Conservation (phyloP, 306 rosid genomes). For the Hippophae gyantsensis region DNA sequence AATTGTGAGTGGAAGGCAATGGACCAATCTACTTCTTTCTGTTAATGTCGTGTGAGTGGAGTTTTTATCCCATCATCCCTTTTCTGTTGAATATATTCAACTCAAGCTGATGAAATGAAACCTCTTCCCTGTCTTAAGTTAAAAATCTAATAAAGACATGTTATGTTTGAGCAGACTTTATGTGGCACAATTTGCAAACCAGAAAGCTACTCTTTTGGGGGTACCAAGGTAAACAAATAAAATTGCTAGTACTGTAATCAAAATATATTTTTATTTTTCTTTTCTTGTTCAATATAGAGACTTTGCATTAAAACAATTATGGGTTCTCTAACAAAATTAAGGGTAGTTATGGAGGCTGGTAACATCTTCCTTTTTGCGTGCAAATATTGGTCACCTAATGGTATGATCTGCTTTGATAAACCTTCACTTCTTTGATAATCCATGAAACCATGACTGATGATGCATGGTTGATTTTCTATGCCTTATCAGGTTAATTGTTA, state of each 20-base stretch:
- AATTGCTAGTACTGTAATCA: slow-evolving; percentile 8
- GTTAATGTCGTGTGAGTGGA: slow-evolving; percentile 66
- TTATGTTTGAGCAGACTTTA: slow-evolving; percentile 36
- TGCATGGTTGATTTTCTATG: slow-evolving; percentile 2
- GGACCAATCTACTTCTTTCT: slow-evolving; percentile 74
- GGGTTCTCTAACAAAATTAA: slow-evolving; percentile 9
- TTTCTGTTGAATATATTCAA: neutral
- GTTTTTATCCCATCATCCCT: neutral
- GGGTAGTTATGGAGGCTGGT: slow-evolving; percentile 86
- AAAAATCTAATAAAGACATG: slow-evolving; percentile 3
- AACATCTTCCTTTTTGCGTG: slow-evolving; percentile 81
- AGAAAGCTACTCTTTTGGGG: slow-evolving; percentile 66
- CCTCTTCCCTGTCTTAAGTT: slow-evolving; percentile 8
- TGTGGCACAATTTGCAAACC: slow-evolving; percentile 57
- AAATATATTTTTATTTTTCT: neutral
- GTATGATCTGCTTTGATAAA: slow-evolving; percentile 28
- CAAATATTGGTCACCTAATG: slow-evolving; percentile 72
- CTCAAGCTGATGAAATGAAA: neutral
- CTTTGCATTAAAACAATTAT: too few relatives aligned
- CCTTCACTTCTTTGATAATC: slow-evolving; percentile 5
- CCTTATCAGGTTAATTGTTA: slow-evolving; percentile 68
- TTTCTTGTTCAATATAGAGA: too few relatives aligned
- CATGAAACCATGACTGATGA: slow-evolving; percentile 11
- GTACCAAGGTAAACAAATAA: slow-evolving; percentile 61
- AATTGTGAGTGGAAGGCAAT: slow-evolving; percentile 44